Conservation (phyloP, 1,284 basidiomycete species). For the Tremellales sp. region DNA sequence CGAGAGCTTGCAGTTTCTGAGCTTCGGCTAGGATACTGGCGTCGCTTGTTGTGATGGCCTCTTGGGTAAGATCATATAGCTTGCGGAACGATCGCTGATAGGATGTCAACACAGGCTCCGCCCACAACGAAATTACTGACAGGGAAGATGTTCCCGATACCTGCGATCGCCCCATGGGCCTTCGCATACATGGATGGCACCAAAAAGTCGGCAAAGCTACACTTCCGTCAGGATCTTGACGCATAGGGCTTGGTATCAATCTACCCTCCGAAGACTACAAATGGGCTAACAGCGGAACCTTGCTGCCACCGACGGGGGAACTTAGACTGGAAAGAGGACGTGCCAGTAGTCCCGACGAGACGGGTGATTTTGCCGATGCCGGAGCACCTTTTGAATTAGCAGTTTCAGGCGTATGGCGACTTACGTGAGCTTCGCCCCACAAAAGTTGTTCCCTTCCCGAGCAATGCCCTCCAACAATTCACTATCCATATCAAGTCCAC, state of each 20-base stretch:
- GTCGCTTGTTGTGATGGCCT: neutral
- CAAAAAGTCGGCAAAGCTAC: slow-evolving; percentile 5
- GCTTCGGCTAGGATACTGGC: neutral
- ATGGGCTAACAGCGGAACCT: neutral
- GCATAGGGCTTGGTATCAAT: neutral
- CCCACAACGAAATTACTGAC: neutral
- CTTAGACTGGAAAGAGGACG: neutral
- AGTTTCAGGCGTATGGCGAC: neutral
- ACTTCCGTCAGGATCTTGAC: neutral
- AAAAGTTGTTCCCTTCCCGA: slow-evolving; percentile 5
- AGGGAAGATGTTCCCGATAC: slow-evolving; percentile 5
- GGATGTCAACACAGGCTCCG: neutral
- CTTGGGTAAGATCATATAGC: neutral
- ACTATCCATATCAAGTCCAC: slow-evolving; percentile 10
- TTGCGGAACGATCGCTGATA: neutral
- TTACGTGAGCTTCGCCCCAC: slow-evolving; percentile 11
- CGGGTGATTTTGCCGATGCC: slow-evolving; percentile 10
- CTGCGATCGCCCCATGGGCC: slow-evolving; percentile 7
- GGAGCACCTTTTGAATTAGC: slow-evolving; percentile 4
- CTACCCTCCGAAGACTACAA: slow-evolving; percentile 5
- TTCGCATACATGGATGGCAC: neutral
- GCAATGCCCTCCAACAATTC: slow-evolving; percentile 7
- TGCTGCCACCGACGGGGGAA: slow-evolving; percentile 1
- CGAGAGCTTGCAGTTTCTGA: neutral
- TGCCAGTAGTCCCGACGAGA: slow-evolving; percentile 1